Conservation (phyloP, 1,284 basidiomycete genomes). For the Erythrobasidium hasegawianum region DNA sequence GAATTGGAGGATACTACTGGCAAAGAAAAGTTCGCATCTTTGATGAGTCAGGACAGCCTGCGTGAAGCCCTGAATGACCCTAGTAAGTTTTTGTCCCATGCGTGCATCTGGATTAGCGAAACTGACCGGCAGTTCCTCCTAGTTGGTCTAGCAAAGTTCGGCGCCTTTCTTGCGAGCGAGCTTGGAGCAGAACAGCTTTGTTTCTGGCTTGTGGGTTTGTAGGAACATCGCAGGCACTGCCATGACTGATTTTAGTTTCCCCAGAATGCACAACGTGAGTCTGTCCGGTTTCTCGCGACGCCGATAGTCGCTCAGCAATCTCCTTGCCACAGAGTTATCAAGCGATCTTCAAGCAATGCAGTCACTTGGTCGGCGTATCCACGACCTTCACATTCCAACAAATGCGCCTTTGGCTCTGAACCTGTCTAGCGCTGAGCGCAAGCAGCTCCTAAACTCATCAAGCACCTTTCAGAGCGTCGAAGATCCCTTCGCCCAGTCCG, state of each 20-base stretch:
- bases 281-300: not conserved
- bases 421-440: conserved; percentile 3
- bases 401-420: conserved; percentile 11
- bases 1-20: not conserved
- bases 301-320: too few species aligned
- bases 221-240: not conserved
- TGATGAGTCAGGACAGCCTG: conserved; percentile 6
- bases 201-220: conserved; percentile 1
- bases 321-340: not conserved
- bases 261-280: conserved; percentile 1
- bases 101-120: too few species aligned
- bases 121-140: too few species aligned
- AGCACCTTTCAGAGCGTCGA: not conserved
- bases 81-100: not conserved
- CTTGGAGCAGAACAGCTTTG: conserved; percentile 19
- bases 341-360: conserved; percentile 4
- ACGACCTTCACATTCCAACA: conserved; percentile 11
- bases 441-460: not conserved
- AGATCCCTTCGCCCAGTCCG: conserved; percentile 7
- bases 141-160: conserved; percentile 12
- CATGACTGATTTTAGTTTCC: too few species aligned
- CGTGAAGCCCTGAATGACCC: conserved; percentile 13
- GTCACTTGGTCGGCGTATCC: conserved; percentile 3
- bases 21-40: not conserved
- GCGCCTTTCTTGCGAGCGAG: conserved; percentile 13